These are phyloP conservation scores for Xylariaceae sp. DNA, from an alignment of 2,329 filamentous ascomycete genomes.

Conservation along the genomic window DNA sequence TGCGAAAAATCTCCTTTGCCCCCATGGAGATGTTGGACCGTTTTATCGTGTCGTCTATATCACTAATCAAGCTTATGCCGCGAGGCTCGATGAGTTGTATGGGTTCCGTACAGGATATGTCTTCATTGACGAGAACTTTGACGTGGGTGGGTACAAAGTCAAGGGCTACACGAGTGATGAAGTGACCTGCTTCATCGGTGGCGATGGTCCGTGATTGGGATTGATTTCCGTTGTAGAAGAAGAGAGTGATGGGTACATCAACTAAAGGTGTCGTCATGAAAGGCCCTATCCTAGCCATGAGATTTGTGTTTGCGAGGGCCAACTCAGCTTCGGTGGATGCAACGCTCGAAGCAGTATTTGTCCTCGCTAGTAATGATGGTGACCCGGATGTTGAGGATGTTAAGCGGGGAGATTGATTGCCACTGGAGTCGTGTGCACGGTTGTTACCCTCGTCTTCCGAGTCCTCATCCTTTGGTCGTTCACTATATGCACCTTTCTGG, in stretches of 20 bases:
- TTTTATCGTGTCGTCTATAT: conserved; percentile 97
- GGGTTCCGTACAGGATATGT: conserved; percentile 74
- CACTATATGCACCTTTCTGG: conserved; percentile 69
- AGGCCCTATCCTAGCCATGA: conserved; percentile 82
- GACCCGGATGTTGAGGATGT: conserved; percentile 38
- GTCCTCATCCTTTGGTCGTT: conserved; percentile 49
- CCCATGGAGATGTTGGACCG: conserved; percentile 86
- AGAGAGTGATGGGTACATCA: conserved; percentile 77
- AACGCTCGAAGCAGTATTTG: conserved; percentile 30
- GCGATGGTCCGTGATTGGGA: conserved; percentile 81
- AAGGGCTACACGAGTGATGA: conserved; percentile 71
- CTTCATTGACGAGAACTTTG: conserved; percentile 79
- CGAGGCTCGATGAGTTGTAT: conserved; percentile 71
- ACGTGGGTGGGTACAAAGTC: conserved; percentile 90
- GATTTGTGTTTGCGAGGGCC: conserved; percentile 72
- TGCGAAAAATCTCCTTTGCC: conserved; percentile 90
- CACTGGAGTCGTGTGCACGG: conserved; percentile 18
- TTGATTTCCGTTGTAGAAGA: conserved; percentile 85
- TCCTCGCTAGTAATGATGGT: conserved; percentile 38
- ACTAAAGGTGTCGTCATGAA: conserved; percentile 84
- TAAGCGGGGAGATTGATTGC: conserved; percentile 26
- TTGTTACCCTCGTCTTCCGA: conserved; percentile 36
- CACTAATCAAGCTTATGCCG: conserved; percentile 90
- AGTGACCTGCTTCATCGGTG: conserved; percentile 89
- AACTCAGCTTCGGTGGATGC: conserved; percentile 76